phyloP scores from a whole-genome alignment of 2,329 filamentous ascomycete species.

The Colletotrichum limetticola region DNA sequence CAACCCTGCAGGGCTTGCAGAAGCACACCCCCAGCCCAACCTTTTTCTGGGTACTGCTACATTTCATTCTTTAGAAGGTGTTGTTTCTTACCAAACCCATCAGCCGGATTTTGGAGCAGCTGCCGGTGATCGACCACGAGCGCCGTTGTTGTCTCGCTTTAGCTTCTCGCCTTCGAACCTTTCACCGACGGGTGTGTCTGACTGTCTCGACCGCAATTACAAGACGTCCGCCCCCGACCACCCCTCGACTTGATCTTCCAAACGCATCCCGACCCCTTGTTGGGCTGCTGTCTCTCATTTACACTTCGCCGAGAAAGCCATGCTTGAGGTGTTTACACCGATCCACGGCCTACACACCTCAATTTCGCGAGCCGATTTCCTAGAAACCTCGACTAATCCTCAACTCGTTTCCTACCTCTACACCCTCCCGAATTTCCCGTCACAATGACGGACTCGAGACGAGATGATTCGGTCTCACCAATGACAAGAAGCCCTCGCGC shows the following conservation, averaged over 20 bases:
- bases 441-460: constrained; percentile 32
- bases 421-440: neutral
- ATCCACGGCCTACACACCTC: neutral
- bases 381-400: neutral
- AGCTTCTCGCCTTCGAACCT: neutral
- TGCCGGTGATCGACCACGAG: neutral
- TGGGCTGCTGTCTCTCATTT: constrained; percentile 10
- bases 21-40: constrained; percentile 12
- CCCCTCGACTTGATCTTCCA: neutral
- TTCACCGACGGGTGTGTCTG: neutral
- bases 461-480: constrained; percentile 41
- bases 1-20: constrained; percentile 26
- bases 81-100: neutral
- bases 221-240: neutral
- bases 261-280: constrained; percentile 5
- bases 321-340: neutral
- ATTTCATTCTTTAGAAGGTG: neutral
- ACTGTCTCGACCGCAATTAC: neutral
- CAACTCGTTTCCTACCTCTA: neutral
- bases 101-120: neutral
- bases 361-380: neutral
- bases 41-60: neutral
- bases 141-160: constrained; percentile 17
- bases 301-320: neutral
- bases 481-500: constrained; percentile 35